Evolutionary conservation across 1,284 basidiomycete species (phyloP), one percentile per base, ranked within the genome.

Genomic region (Boletus semigastroideus): DNA sequence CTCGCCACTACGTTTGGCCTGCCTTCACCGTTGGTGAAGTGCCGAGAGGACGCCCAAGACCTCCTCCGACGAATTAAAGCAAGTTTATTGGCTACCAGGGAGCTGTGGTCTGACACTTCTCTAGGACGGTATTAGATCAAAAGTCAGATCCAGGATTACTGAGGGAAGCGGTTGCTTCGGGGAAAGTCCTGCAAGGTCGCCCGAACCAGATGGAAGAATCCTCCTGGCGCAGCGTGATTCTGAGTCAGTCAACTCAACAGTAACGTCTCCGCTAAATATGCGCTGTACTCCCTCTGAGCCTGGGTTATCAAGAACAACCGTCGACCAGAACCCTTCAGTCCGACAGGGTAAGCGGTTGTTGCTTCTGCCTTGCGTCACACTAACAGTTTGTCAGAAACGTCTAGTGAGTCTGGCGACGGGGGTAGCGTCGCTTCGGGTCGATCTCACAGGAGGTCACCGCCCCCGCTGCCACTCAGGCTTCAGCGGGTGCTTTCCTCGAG

Each of bases 51-150:
- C 4, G 49, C 60, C 0, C 20, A 49, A 27, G 46, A 6, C 5
- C 49, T 64, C 17, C 45, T 2, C 20, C 31, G 33, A 33, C 53
- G 49, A 14, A 27, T 60, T 9, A 58, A 30, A 16, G 60, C 46
- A 9, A 41, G 51, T 38, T 6, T 9, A 20, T 33, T 11, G 25
- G 16, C 5, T 11, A 12, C 33, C 8, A 12, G 19, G 12, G 30
- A 13, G 19, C 28, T 10, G 16, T 37, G 17, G n/a, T 13, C 46
- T 17, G 7, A 2, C 8, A 28, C 16, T 20, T 38, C 17, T 19
- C 31, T 13, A 64, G 59, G 45, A 43, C 14, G 34, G 48, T 20
- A 50, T 62, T 1, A 28, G 30, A 5, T 19, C 19, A 11, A 56
- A 49, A 43, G 1, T 48, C 6, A 56, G 52, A 42, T 34, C 38